Percentiles rank a stretch among this genome's conserved stretches.
Evolutionary conservation across 495 filamentous ascomycete genomes (phyloP).

Genomic region (Durotheca rogersii): DNA sequence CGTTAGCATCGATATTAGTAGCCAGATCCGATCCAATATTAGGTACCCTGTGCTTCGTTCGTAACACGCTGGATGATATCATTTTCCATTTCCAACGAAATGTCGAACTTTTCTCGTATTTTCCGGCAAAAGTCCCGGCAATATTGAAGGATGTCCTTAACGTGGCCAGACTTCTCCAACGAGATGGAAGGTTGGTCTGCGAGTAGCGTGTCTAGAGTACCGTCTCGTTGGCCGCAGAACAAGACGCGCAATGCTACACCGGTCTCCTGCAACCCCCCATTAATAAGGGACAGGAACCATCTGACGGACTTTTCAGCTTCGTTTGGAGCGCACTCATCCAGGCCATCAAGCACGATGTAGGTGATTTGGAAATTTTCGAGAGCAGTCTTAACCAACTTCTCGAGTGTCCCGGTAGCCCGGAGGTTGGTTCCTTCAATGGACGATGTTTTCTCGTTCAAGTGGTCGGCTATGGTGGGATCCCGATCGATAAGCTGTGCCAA

Average conservation of each 20-base stretch:
- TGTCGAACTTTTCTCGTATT: slow-evolving; percentile 8
- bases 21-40: no score
- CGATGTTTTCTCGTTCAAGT: background rate
- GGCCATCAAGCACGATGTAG: slow-evolving; percentile 10
- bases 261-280: background rate
- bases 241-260: slow-evolving; percentile 1
- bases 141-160: slow-evolving; percentile 8
- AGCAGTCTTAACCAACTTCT: background rate
- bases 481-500: slow-evolving; percentile 6
- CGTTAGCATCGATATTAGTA: no score
- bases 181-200: background rate
- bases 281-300: slow-evolving; percentile 11
- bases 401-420: background rate
- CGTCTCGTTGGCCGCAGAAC: slow-evolving; percentile 13
- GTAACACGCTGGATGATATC: background rate
- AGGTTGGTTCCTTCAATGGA: background rate
- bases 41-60: slow-evolving; percentile 9
- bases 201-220: slow-evolving; percentile 5
- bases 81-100: background rate
- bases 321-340: slow-evolving; percentile 10
- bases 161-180: background rate
- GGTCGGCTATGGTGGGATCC: slow-evolving; percentile 1
- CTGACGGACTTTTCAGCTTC: background rate
- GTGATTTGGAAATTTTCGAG: background rate
- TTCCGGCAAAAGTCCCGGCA: background rate